A percentile compares a stretch with the other conserved stretches of the same genome.
Evolutionary conservation across 1,284 basidiomycete species (phyloP).

Genomic region (Pterulicium gracile): DNA sequence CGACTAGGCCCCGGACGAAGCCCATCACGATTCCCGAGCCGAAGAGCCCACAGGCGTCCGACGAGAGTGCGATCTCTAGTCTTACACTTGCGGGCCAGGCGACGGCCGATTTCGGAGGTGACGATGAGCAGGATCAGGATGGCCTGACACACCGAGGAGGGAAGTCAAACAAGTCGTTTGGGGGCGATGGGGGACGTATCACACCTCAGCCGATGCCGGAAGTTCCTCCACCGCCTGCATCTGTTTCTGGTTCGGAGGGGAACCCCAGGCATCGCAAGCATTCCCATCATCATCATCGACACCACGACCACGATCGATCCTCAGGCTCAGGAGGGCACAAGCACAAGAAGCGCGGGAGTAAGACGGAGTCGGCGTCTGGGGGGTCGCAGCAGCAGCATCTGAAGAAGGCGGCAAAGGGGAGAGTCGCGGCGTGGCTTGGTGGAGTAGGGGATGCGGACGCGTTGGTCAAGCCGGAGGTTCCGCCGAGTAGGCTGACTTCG

Average conservation of each 20-base stretch:
- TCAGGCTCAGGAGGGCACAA: background rate
- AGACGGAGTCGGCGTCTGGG: background rate
- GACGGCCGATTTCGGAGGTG: constrained; percentile 30
- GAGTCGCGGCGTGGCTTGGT: constrained; percentile 70
- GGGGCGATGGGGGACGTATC: background rate
- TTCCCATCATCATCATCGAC: too few relatives aligned
- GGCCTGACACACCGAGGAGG: constrained; percentile 39
- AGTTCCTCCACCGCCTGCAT: constrained; percentile 1
- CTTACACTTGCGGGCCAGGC: constrained; percentile 34
- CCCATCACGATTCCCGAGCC: constrained; percentile 34
- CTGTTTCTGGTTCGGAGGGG: background rate
- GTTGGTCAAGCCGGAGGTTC: constrained; percentile 24
- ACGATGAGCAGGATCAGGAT: constrained; percentile 33
- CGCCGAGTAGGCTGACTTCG: constrained; percentile 8
- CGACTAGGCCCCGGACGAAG: too few relatives aligned
- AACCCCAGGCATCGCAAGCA: too few relatives aligned
- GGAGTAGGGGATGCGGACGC: constrained; percentile 36
- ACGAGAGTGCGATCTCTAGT: constrained; percentile 68
- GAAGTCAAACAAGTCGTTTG: constrained; percentile 23
- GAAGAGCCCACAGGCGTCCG: constrained; percentile 32
- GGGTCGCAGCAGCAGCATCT: background rate
- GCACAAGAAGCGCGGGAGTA: background rate
- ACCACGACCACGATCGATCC: too few relatives aligned
- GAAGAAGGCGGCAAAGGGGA: constrained; percentile 46
- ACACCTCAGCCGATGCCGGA: background rate